Conservation (phyloP, 169 alveolate genomes). For the Eimeria praecox region DNA sequence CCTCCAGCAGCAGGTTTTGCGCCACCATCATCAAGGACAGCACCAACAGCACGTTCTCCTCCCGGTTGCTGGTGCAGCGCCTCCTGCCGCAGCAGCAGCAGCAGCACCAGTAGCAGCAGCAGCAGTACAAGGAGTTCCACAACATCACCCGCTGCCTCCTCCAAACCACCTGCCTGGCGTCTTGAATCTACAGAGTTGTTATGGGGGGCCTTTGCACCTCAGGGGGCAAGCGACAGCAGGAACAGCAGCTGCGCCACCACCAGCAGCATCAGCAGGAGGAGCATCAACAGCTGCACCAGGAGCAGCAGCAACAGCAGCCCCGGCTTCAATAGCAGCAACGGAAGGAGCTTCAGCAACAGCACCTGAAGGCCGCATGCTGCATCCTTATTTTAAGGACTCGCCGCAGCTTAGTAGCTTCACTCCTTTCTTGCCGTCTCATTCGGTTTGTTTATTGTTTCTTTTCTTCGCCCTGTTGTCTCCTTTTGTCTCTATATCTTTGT, state of each 20-base stretch:
- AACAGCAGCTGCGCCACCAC: neutral
- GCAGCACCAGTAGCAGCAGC: neutral
- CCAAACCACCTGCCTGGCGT: neutral
- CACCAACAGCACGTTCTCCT: constrained; percentile 7
- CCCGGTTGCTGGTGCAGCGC: neutral
- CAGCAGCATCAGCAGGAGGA: neutral
- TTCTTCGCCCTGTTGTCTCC: neutral
- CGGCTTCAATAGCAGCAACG: neutral
- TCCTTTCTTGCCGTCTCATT: neutral
- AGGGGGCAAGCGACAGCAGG: neutral
- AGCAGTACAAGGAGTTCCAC: neutral
- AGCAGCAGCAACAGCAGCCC: neutral
- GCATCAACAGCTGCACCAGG: neutral
- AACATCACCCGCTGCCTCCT: neutral
- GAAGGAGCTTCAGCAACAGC: neutral
- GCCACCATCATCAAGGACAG: neutral
- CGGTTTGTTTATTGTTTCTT: neutral
- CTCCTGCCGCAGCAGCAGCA: neutral
- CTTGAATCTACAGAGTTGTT: neutral
- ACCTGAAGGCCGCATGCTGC: neutral
- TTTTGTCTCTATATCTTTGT: neutral
- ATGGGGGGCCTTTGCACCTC: neutral
- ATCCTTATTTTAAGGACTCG: constrained; percentile 7
- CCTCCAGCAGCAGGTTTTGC: constrained; percentile 29
- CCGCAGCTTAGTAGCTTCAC: neutral